Evolutionary conservation across 306 rosid species (phyloP).

Genomic region (Vachellia collinsii): DNA sequence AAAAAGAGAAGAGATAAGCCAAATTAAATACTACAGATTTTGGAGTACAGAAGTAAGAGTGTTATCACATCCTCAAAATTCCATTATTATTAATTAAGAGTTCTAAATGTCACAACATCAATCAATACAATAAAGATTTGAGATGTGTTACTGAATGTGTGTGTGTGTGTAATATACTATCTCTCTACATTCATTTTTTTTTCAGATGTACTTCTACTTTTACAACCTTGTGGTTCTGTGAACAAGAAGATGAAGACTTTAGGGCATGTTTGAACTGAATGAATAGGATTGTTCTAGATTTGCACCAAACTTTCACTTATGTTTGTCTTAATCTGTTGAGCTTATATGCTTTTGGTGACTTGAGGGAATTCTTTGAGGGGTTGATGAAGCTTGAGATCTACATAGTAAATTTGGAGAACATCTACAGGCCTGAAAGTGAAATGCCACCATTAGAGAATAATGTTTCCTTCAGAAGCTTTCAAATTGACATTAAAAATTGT

Average conservation of each 20-base stretch:
- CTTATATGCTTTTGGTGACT: constrained; percentile 23
- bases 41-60: background rate
- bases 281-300: background rate
- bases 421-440: background rate
- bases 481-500: background rate
- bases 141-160: background rate
- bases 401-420: constrained; percentile 27
- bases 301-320: background rate
- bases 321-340: background rate
- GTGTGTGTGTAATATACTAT: background rate
- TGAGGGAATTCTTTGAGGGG: constrained; percentile 43
- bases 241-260: background rate
- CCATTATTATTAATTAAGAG: background rate
- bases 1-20: background rate
- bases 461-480: background rate
- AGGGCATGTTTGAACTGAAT: background rate
- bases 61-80: background rate
- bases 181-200: background rate
- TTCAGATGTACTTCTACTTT: background rate
- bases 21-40: background rate
- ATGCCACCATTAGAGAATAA: background rate
- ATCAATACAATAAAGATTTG: constrained; percentile 1
- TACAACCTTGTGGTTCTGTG: constrained; percentile 32
- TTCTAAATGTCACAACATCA: background rate
- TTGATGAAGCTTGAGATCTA: constrained; percentile 53